A percentile compares a stretch with the other conserved stretches of the same genome.
Conservation (phyloP, 768 basidiomycete genomes). For the Pleurotus eryngii region DNA sequence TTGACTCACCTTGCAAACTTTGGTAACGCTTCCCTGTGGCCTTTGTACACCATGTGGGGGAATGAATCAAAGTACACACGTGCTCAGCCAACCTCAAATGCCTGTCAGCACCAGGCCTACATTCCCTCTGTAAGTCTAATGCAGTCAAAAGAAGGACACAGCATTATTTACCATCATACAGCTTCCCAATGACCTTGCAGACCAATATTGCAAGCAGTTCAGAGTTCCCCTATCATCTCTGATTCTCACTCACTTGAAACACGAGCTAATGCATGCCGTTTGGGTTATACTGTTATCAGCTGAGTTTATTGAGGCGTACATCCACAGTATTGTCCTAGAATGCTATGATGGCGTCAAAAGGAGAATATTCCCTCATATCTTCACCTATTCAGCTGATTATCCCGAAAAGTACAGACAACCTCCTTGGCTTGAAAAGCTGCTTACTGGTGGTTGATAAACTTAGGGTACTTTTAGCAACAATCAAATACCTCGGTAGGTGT, state of each 20-base stretch:
- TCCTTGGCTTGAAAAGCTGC: neutral
- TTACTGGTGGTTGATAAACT: too few species aligned
- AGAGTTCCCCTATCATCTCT: neutral
- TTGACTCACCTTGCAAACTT: slow-evolving; percentile 29
- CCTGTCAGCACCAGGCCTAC: slow-evolving; percentile 40
- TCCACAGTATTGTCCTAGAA: slow-evolving; percentile 3
- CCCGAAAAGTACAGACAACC: slow-evolving; percentile 27
- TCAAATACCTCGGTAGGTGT: slow-evolving; percentile 27
- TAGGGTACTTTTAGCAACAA: slow-evolving; percentile 32
- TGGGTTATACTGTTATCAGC: neutral
- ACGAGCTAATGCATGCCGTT: slow-evolving; percentile 10
- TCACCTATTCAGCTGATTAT: neutral
- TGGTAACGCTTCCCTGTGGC: slow-evolving; percentile 29
- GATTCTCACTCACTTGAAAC: slow-evolving; percentile 6
- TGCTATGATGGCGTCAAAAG: slow-evolving; percentile 6
- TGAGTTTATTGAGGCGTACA: slow-evolving; percentile 6
- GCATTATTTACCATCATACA: neutral
- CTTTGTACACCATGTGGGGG: slow-evolving; percentile 27
- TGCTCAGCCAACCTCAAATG: slow-evolving; percentile 21
- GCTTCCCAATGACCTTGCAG: slow-evolving; percentile 5
- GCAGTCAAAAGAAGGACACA: too few species aligned
- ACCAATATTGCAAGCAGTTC: neutral
- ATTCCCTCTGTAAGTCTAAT: slow-evolving; percentile 31
- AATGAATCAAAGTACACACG: slow-evolving; percentile 39
- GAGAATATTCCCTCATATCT: neutral